phyloP scores from a whole-genome alignment of 495 filamentous ascomycete species.

The Chaetomium tenue region DNA sequence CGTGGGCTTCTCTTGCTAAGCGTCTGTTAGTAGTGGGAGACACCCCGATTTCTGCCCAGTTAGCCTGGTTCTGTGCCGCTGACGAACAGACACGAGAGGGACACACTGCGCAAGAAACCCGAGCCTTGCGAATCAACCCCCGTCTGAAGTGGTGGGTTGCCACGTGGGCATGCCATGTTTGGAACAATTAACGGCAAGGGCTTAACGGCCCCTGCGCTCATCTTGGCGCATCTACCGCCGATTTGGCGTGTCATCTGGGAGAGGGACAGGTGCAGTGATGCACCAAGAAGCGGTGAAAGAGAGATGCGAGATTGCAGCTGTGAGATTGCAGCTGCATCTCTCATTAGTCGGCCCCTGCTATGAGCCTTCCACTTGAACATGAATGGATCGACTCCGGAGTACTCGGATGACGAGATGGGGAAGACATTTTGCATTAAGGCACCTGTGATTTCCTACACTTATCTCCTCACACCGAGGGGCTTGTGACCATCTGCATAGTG shows the following conservation, averaged over 20 bases:
- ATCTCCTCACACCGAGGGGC: not conserved
- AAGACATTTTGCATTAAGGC: not conserved
- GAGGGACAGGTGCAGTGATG: not conserved
- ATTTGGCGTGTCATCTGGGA: not conserved
- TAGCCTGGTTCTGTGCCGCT: not conserved
- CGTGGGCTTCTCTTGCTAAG: too few relatives aligned
- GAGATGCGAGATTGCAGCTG: not conserved
- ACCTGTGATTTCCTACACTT: not conserved
- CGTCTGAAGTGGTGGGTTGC: not conserved
- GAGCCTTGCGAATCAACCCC: conserved; percentile 2
- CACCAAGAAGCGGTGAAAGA: not conserved
- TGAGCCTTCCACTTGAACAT: not conserved
- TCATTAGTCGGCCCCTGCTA: not conserved
- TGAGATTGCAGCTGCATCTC: not conserved
- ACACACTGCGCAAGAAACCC: not conserved
- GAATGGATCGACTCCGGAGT: not conserved
- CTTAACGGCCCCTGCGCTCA: not conserved
- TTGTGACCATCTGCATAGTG: not conserved
- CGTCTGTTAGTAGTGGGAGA: not conserved
- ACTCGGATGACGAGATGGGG: not conserved
- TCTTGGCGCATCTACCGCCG: not conserved
- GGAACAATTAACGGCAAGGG: not conserved
- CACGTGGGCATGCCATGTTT: conserved; percentile 1
- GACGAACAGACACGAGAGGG: not conserved
- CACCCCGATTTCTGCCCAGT: not conserved